Percentiles rank a stretch among this genome's conserved stretches.
Evolutionary conservation across 257 asterid species (phyloP).

Genomic region (Hygrophila difformis): DNA sequence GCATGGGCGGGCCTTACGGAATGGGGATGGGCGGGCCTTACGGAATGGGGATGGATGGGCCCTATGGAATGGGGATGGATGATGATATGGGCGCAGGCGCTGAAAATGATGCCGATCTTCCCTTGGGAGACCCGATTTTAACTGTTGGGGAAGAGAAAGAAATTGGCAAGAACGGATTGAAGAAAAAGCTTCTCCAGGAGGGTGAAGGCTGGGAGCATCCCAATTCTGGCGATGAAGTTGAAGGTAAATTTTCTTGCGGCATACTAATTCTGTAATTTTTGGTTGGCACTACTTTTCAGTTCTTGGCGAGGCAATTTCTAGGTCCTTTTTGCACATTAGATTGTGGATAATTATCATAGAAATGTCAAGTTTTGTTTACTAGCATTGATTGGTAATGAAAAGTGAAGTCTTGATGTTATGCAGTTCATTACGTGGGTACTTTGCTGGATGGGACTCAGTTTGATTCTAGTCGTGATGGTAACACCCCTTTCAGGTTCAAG

Average conservation of each 20-base stretch:
- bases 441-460: constrained; percentile 48
- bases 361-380: neutral
- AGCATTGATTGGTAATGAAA: constrained; percentile 4
- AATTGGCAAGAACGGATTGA: constrained; percentile 28
- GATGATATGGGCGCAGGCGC: constrained; percentile 11
- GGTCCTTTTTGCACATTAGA: neutral
- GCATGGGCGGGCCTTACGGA: no score
- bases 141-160: constrained; percentile 35
- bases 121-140: constrained; percentile 15
- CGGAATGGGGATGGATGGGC: no score
- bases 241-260: constrained; percentile 23
- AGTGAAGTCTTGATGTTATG: constrained; percentile 16
- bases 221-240: constrained; percentile 36
- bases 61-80: constrained; percentile 16
- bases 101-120: constrained; percentile 12
- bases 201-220: constrained; percentile 45
- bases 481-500: constrained; percentile 34
- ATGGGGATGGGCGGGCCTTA: no score
- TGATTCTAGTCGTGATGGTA: constrained; percentile 43
- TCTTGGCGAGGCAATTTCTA: neutral
- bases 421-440: constrained; percentile 59
- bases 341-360: no score
- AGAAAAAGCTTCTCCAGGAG: constrained; percentile 34
- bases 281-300: neutral
- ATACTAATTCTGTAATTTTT: neutral